These are phyloP conservation scores for Backusella westeae DNA, from an alignment of 192 early-diverging fungal genomes.

Conservation along the genomic window DNA sequence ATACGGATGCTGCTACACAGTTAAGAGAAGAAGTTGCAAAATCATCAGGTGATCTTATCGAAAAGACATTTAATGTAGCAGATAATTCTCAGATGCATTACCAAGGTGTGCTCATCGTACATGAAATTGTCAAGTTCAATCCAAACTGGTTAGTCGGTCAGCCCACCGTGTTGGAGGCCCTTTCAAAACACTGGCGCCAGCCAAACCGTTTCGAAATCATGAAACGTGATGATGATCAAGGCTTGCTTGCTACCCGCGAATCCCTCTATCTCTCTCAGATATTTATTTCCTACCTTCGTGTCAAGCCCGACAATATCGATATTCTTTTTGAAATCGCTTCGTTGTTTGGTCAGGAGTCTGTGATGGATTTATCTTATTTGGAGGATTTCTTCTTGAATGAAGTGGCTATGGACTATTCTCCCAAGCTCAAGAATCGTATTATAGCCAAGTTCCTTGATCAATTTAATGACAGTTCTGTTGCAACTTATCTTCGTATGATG, in stretches of 20 bases:
- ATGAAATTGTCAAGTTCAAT: slow-evolving; percentile 50
- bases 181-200: slow-evolving; percentile 46
- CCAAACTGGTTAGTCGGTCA: slow-evolving; percentile 49
- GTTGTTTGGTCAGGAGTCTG: slow-evolving; percentile 64
- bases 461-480: slow-evolving; percentile 58
- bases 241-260: slow-evolving; percentile 41
- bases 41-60: slow-evolving; percentile 56
- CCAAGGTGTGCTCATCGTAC: slow-evolving; percentile 59
- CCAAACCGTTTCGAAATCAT: slow-evolving; percentile 42
- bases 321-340: slow-evolving; percentile 75
- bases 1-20: slow-evolving; percentile 49
- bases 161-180: slow-evolving; percentile 48
- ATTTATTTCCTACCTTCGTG: slow-evolving; percentile 64
- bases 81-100: slow-evolving; percentile 43
- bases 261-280: slow-evolving; percentile 68
- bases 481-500: slow-evolving; percentile 68
- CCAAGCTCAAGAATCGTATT: slow-evolving; percentile 63
- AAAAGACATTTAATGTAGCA: slow-evolving; percentile 35
- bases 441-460: slow-evolving; percentile 75
- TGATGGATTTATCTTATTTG: slow-evolving; percentile 62
- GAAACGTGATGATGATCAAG: slow-evolving; percentile 46
- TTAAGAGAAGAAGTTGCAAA: slow-evolving; percentile 65
- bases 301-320: slow-evolving; percentile 62
- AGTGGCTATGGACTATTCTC: slow-evolving; percentile 53
- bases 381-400: slow-evolving; percentile 72